Evolutionary conservation across 257 asterid species (phyloP), one percentile per base, ranked within the genome.

Genomic region (Catharanthus roseus): DNA sequence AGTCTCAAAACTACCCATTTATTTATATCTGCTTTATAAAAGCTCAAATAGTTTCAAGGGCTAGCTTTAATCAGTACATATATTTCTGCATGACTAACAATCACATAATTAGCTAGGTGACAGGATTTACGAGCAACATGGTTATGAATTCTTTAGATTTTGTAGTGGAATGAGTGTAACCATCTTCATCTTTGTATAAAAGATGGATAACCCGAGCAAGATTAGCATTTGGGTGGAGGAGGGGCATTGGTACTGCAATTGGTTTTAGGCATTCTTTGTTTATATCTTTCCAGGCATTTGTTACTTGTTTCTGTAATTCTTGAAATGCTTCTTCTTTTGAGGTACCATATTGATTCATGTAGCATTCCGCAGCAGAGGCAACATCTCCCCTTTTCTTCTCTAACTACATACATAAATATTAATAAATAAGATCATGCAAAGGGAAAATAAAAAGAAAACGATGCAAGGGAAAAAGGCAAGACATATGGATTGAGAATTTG

Each of bases 251-350:
- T 1, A 47, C 38, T 24, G 57, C 7, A 5, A 0, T 76, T 42
- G 44, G 34, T 8, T 10, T 18, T 0, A 71, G 0, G 5, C n/a
- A 44, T 23, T 70, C 75, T 34, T 39, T 33, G 38, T 76, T 76
- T 31, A 55, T 24, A 39, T 71, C 73, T 21, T 71, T 76, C 77
- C 80, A 76, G 12, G 70, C 77, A 65, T 56, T 55, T 1, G 34
- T 36, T 19, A 71, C 15, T 0, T n/a, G 68, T 8, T 65, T 67
- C 19, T 61, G 13, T 2, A 57, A n/a, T 10, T 56, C 61, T 0
- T 1, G 4, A 5, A 8, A 33, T 11, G 74, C 62, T 39, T 51
- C 67, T 63, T 61, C 21, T 36, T 64, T 76, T 10, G 78, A 16
- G 0, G 10, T 64, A 4, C 54, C 54, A 39, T 55, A 56, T 24